These are phyloP conservation scores for Tetradesmus obliquus DNA, from an alignment of 139 green algal genomes.

Conservation along the genomic window DNA sequence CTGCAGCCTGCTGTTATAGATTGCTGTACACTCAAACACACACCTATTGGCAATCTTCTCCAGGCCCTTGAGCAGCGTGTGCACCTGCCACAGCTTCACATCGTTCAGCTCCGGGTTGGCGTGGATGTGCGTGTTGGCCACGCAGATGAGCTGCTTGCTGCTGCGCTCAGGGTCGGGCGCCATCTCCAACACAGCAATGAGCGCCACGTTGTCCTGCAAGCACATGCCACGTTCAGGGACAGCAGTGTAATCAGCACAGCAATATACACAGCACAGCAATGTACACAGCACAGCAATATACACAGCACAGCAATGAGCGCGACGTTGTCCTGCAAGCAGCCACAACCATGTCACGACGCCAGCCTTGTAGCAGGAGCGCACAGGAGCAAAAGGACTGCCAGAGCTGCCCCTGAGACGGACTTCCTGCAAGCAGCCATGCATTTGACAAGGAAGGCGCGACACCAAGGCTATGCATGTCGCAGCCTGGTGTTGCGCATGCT, in stretches of 20 bases:
- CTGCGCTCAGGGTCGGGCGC: slow-evolving; percentile 63
- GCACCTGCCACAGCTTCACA: slow-evolving; percentile 99
- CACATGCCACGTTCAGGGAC: background rate
- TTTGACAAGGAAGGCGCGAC: background rate
- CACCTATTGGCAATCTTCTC: slow-evolving; percentile 97
- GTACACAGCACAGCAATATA: background rate
- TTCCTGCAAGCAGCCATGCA: background rate
- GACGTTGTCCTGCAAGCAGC: too few species aligned
- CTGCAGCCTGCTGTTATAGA: too few species aligned
- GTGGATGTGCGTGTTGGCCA: slow-evolving; percentile 99
- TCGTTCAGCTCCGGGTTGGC: slow-evolving; percentile 97
- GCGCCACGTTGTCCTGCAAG: slow-evolving; percentile 94
- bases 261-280: background rate
- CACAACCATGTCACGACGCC: too few species aligned
- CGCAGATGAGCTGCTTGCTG: slow-evolving; percentile 92
- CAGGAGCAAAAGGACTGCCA: too few species aligned
- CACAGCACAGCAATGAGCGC: too few species aligned
- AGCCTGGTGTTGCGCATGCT: too few species aligned
- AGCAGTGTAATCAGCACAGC: background rate
- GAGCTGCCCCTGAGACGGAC: too few species aligned
- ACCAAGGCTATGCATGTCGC: too few species aligned
- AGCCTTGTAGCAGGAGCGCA: too few species aligned
- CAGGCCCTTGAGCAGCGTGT: slow-evolving; percentile 99
- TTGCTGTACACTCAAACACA: too few species aligned
- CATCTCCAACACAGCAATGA: slow-evolving; percentile 97